A percentile compares a stretch with the other conserved stretches of the same genome.
These are phyloP conservation scores for Primulina huaijiensis DNA, from an alignment of 257 asterid genomes.

Conservation along the genomic window DNA sequence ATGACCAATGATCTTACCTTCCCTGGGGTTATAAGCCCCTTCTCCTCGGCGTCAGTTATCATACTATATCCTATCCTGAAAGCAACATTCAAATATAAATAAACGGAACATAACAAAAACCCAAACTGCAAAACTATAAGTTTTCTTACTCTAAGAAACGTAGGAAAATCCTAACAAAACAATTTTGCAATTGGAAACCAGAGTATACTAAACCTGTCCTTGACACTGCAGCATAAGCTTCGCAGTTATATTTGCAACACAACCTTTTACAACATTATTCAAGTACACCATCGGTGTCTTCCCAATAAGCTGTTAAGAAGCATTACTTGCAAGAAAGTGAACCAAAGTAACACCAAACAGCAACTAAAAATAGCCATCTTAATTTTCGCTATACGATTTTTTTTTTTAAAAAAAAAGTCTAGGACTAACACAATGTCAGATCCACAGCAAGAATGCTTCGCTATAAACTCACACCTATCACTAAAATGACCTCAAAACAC, in stretches of 20 bases:
- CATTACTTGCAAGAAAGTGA: constrained; percentile 20
- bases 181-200: constrained; percentile 14
- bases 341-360: not conserved
- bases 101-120: constrained; percentile 18
- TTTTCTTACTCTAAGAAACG: not conserved
- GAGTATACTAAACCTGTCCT: constrained; percentile 67
- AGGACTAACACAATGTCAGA: constrained; percentile 6
- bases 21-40: constrained; percentile 86
- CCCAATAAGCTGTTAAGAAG: constrained; percentile 73
- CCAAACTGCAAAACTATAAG: constrained; percentile 1
- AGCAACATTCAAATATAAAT: constrained; percentile 26
- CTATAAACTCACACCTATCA: constrained; percentile 16
- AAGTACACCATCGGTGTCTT: constrained; percentile 97
- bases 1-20: constrained; percentile 50
- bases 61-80: constrained; percentile 94
- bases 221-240: constrained; percentile 94
- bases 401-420: not conserved
- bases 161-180: not conserved
- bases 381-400: not conserved
- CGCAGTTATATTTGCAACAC: constrained; percentile 88
- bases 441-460: not conserved
- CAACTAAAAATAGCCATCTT: not conserved
- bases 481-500: not conserved
- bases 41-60: constrained; percentile 88
- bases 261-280: constrained; percentile 71